A percentile compares a stretch with the other conserved stretches of the same genome.
Evolutionary conservation across 2,329 filamentous ascomycete genomes (phyloP).

Genomic region (Pestalotiopsis sp.): DNA sequence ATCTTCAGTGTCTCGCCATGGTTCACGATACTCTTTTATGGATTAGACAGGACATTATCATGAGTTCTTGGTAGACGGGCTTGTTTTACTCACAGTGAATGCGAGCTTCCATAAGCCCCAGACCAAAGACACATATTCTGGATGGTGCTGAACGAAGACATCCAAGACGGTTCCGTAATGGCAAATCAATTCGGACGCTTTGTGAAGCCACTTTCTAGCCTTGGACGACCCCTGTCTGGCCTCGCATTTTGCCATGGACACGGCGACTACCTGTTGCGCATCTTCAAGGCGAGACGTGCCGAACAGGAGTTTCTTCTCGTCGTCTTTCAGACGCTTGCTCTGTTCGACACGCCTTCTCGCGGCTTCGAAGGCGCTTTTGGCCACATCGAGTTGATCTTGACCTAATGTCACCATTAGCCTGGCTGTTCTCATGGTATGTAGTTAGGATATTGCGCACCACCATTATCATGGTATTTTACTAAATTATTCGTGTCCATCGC

Average conservation of each 20-base stretch:
- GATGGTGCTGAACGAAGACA: constrained; percentile 12
- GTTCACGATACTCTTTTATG: neutral
- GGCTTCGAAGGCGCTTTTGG: neutral
- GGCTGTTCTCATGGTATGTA: no score
- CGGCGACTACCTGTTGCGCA: neutral
- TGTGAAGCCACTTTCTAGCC: neutral
- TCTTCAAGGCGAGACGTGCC: neutral
- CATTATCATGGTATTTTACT: no score
- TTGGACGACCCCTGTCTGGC: neutral
- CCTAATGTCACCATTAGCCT: neutral
- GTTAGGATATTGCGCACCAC: no score
- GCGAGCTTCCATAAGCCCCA: constrained; percentile 14
- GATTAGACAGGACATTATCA: neutral
- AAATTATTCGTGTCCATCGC: neutral
- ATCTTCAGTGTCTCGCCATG: neutral
- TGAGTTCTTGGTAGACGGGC: neutral
- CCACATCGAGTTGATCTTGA: neutral
- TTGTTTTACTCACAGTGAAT: constrained; percentile 6
- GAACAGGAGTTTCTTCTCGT: neutral
- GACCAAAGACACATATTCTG: constrained; percentile 10
- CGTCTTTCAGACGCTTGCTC: neutral
- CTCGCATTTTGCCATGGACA: neutral
- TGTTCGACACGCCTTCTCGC: neutral
- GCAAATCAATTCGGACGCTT: neutral
- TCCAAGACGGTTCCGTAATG: constrained; percentile 5